Evolutionary conservation across 495 filamentous ascomycete genomes (phyloP), one percentile per base, ranked within the genome.

Genomic region (Penicillium bovifimosum): DNA sequence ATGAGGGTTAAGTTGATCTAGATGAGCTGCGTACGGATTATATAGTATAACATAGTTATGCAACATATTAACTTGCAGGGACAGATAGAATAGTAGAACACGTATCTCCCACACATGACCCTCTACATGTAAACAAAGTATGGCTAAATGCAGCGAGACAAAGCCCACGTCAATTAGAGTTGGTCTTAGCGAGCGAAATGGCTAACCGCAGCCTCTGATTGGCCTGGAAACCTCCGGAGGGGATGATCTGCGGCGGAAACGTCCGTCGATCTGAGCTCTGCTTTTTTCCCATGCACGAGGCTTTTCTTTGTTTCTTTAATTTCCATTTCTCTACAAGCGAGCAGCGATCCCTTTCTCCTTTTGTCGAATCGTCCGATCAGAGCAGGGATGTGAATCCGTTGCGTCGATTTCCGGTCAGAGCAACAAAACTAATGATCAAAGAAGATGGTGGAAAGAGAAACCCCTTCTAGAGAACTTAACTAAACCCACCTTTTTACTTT

Each of bases 181-280:
- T 65, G 60, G 20, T 41, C 40, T 50, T 55, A 59, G 60, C 54
- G 57, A 61, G 42, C 27, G 18, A 20, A 41, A 58, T 63, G 66
- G 58, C 60, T 54, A 67, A 64, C 58, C 58, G 59, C 59, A 50
- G 46, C 54, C 42, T 56, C 44, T 52, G 42, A 72, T 72, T 72
- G 65, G 69, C 45, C 59, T 41, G 51, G 54, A 67, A 72, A 61
- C 47, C 54, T 64, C 67, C 63, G 64, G 62, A 34, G 50, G 62
- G 57, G 20, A 24, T 65, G 68, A 70, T 72, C 69, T 64, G 69
- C 67, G 62, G 60, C 67, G 65, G 65, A 67, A 69, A 65, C 64
- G 62, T 62, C 69, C 67, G 67, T 65, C 58, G 58, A 63, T 67
- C 64, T 54, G 60, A 41, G 48, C 38, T 41, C 29, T 41, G 18